A percentile compares a stretch with the other conserved stretches of the same genome.
Conservation (phyloP, 495 filamentous ascomycete genomes). For the Penicillium dipodomyicola region DNA sequence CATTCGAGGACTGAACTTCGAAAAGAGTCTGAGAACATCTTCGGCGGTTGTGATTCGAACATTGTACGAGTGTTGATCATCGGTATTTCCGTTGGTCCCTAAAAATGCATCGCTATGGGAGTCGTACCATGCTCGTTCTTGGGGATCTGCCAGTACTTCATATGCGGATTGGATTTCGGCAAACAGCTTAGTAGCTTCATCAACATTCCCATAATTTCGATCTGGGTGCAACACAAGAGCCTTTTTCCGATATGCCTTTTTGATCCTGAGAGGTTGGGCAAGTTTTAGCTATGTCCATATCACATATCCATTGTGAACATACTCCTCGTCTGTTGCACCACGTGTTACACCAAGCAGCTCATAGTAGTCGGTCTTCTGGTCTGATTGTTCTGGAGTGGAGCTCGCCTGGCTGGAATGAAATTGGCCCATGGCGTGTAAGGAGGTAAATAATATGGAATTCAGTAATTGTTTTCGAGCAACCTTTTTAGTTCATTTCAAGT, state of each 20-base stretch:
- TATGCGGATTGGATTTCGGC: constrained; percentile 91
- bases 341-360: constrained; percentile 74
- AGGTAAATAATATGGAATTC: neutral
- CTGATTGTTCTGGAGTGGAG: constrained; percentile 20
- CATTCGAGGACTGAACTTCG: constrained; percentile 71
- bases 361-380: constrained; percentile 82
- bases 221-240: constrained; percentile 94
- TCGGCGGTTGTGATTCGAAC: constrained; percentile 69
- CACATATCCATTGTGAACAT: constrained; percentile 27
- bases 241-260: constrained; percentile 86
- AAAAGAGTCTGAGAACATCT: constrained; percentile 70
- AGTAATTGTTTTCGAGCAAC: neutral
- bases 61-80: constrained; percentile 59
- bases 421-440: constrained; percentile 64
- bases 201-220: constrained; percentile 84
- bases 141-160: constrained; percentile 89
- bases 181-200: constrained; percentile 78
- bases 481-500: neutral
- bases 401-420: constrained; percentile 60
- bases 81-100: constrained; percentile 46
- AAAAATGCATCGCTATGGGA: constrained; percentile 85
- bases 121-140: constrained; percentile 97
- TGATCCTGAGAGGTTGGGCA: constrained; percentile 59
- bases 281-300: constrained; percentile 5
- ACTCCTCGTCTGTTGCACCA: constrained; percentile 81